A percentile compares a stretch with the other conserved stretches of the same genome.
phyloP scores from a whole-genome alignment of 345 rosid species.

The Garcia nutans region DNA sequence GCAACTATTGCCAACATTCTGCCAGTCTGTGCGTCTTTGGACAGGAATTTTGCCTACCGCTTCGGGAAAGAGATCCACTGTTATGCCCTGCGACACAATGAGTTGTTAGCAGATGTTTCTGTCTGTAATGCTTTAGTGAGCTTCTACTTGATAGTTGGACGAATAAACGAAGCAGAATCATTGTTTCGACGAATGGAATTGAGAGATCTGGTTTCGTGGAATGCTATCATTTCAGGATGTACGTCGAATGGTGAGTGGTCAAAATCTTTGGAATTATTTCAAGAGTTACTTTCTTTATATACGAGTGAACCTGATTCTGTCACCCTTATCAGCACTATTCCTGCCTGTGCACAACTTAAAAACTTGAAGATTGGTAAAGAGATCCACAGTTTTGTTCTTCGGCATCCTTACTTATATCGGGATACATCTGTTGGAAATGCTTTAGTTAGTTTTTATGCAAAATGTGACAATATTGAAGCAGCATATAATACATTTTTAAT shows the following conservation, averaged over 20 bases:
- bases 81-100: slow-evolving; percentile 52
- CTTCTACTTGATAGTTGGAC: slow-evolving; percentile 64
- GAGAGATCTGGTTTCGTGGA: slow-evolving; percentile 88
- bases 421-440: slow-evolving; percentile 49
- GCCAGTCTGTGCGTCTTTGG: slow-evolving; percentile 59
- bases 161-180: slow-evolving; percentile 50
- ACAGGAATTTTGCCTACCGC: slow-evolving; percentile 33
- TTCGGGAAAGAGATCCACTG: slow-evolving; percentile 67
- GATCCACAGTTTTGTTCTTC: slow-evolving; percentile 49
- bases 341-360: slow-evolving; percentile 58
- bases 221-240: slow-evolving; percentile 70
- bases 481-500: slow-evolving; percentile 47
- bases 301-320: slow-evolving; percentile 52
- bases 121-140: slow-evolving; percentile 75
- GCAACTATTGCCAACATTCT: slow-evolving; percentile 59
- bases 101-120: slow-evolving; percentile 45
- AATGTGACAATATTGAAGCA: slow-evolving; percentile 48
- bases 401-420: slow-evolving; percentile 36
- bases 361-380: slow-evolving; percentile 47
- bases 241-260: slow-evolving; percentile 59
- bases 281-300: slow-evolving; percentile 39
- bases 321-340: slow-evolving; percentile 64
- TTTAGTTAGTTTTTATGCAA: slow-evolving; percentile 62
- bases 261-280: slow-evolving; percentile 58
- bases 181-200: slow-evolving; percentile 56